A percentile compares a stretch with the other conserved stretches of the same genome.
Evolutionary conservation across 192 early-diverging fungal species (phyloP).

Genomic region (Martensiomyces pterosporus): DNA sequence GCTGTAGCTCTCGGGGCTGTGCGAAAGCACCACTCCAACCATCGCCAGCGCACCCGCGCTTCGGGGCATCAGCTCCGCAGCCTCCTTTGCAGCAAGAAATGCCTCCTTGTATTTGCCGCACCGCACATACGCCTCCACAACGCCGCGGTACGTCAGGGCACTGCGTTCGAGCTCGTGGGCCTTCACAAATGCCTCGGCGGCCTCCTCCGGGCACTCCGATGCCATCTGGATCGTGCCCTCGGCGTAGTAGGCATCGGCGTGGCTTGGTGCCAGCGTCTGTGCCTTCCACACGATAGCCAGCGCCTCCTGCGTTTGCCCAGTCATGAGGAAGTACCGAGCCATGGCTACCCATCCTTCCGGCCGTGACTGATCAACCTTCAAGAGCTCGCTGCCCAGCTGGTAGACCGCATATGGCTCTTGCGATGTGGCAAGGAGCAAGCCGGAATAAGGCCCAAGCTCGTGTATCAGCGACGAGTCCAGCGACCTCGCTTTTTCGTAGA

Average conservation of each 20-base stretch:
- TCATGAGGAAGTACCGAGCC: slow-evolving; percentile 34
- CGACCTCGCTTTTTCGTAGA: slow-evolving; percentile 26
- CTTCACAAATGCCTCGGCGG: slow-evolving; percentile 17
- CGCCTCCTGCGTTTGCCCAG: slow-evolving; percentile 31
- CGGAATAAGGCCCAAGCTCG: slow-evolving; percentile 35
- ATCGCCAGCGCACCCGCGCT: slow-evolving; percentile 25
- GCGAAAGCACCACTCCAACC: slow-evolving; percentile 40
- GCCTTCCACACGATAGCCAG: slow-evolving; percentile 47
- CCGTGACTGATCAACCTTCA: slow-evolving; percentile 24
- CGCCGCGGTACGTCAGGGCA: slow-evolving; percentile 18
- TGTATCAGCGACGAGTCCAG: slow-evolving; percentile 18
- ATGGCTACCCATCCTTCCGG: slow-evolving; percentile 47
- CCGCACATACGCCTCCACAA: slow-evolving; percentile 21
- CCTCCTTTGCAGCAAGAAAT: slow-evolving; percentile 37
- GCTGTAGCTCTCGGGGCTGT: slow-evolving; percentile 33
- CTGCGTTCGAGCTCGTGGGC: slow-evolving; percentile 24
- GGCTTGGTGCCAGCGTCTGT: slow-evolving; percentile 26
- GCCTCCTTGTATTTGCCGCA: slow-evolving; percentile 34
- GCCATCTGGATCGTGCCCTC: slow-evolving; percentile 39
- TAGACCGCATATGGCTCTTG: slow-evolving; percentile 26
- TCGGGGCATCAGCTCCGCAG: slow-evolving; percentile 33
- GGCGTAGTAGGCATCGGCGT: slow-evolving; percentile 25
- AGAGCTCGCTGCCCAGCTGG: slow-evolving; percentile 25
- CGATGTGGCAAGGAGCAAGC: slow-evolving; percentile 10
- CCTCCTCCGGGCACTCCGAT: slow-evolving; percentile 19